phyloP scores from a whole-genome alignment of 495 filamentous ascomycete species.

The Tirmania nivea region DNA sequence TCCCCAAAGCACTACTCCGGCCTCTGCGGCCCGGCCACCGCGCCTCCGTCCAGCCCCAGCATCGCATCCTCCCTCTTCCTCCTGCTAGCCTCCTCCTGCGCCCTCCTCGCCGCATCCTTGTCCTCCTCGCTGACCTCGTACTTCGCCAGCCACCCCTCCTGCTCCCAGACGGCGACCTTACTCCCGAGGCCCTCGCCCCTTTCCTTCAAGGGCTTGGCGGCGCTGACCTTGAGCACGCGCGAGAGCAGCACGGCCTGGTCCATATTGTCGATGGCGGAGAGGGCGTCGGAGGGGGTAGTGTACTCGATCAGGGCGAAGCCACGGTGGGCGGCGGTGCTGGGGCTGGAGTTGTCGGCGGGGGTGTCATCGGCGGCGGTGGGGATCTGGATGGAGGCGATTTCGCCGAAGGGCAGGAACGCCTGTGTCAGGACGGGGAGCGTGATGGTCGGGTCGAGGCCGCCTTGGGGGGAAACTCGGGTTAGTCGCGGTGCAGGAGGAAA shows the following conservation, averaged over 20 bases:
- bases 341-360: constrained; percentile 1
- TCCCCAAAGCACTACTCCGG: constrained; percentile 29
- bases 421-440: constrained; percentile 53
- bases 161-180: constrained; percentile 95
- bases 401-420: constrained; percentile 90
- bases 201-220: constrained; percentile 83
- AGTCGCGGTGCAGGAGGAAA: background rate
- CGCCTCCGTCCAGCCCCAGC: constrained; percentile 81
- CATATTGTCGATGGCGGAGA: constrained; percentile 98
- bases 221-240: constrained; percentile 70
- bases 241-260: constrained; percentile 93
- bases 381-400: constrained; percentile 45
- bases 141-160: constrained; percentile 86
- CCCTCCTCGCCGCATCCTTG: constrained; percentile 37
- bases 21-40: constrained; percentile 69
- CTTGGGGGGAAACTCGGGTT: constrained; percentile 3
- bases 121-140: constrained; percentile 82
- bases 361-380: constrained; percentile 5
- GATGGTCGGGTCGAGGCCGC: constrained; percentile 58
- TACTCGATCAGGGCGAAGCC: constrained; percentile 97
- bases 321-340: constrained; percentile 45
- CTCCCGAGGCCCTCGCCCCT: constrained; percentile 65
- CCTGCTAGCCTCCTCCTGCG: constrained; percentile 25
- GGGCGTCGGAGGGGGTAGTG: constrained; percentile 63
- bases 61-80: constrained; percentile 58